Percentiles rank a stretch among this genome's conserved stretches.
These are phyloP conservation scores for Penstemon barbatus DNA, from an alignment of 257 asterid species.

Conservation along the genomic window DNA sequence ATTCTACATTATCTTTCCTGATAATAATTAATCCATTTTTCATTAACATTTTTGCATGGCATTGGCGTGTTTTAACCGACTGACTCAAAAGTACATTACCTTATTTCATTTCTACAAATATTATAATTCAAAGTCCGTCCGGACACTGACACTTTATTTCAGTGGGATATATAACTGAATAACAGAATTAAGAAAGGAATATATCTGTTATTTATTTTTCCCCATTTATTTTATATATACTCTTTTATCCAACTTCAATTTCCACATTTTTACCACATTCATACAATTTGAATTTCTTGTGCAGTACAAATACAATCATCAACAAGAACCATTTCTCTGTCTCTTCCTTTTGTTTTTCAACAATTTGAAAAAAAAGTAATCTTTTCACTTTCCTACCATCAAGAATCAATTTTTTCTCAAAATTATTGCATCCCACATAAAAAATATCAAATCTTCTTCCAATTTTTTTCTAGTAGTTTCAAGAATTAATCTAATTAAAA, in stretches of 20 bases:
- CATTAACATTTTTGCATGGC: constrained; percentile 28
- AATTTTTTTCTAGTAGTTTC: not conserved
- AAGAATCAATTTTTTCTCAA: not conserved
- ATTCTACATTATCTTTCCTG: not conserved
- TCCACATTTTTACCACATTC: not conserved
- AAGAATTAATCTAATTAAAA: not conserved
- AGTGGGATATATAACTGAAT: constrained; percentile 55
- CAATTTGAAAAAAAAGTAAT: not conserved
- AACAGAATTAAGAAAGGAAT: constrained; percentile 54
- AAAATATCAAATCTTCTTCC: not conserved
- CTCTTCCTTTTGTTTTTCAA: not conserved
- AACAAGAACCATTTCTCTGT: not conserved
- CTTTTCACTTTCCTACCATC: not conserved
- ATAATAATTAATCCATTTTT: constrained; percentile 1
- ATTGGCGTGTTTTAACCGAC: constrained; percentile 27
- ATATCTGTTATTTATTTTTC: constrained; percentile 27
- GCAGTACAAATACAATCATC: constrained; percentile 7
- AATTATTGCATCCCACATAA: not conserved
- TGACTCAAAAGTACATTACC: not conserved
- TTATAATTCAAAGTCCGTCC: constrained; percentile 9
- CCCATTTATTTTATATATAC: not conserved
- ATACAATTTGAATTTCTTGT: constrained; percentile 4
- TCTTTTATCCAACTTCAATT: constrained; percentile 4
- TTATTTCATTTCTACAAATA: constrained; percentile 17
- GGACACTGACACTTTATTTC: constrained; percentile 28